phyloP scores from a whole-genome alignment of 768 basidiomycete species.

The Mycena maculata region DNA sequence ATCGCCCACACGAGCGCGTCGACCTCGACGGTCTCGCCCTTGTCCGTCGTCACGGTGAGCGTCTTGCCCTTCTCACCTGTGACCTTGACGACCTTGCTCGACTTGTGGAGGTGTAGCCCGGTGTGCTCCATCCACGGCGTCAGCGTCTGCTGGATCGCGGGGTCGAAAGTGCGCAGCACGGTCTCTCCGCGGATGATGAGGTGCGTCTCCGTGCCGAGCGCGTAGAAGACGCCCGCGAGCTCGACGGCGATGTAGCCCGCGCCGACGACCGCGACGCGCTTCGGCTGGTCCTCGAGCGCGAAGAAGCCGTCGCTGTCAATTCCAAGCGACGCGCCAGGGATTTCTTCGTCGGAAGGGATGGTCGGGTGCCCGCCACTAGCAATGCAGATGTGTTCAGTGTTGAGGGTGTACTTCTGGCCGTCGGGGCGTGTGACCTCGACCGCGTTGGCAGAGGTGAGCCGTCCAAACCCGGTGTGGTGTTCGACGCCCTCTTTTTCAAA shows the following conservation, averaged over 20 bases:
- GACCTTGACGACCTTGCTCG: conserved; percentile 78
- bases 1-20: conserved; percentile 95
- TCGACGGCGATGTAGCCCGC: conserved; percentile 99
- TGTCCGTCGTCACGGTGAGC: conserved; percentile 80
- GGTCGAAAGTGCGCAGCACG: conserved; percentile 94
- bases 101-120: conserved; percentile 89
- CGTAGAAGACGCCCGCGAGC: conserved; percentile 93
- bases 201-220: conserved; percentile 92
- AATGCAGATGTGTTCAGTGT: conserved; percentile 82
- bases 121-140: conserved; percentile 94
- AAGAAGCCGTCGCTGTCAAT: conserved; percentile 98
- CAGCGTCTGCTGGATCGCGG: conserved; percentile 82
- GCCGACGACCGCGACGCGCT: conserved; percentile 92
- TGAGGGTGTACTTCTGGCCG: conserved; percentile 76
- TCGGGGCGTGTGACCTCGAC: conserved; percentile 80
- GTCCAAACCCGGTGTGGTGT: conserved; percentile 82
- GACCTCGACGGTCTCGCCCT: conserved; percentile 83
- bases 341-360: conserved; percentile 78
- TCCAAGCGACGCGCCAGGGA: conserved; percentile 92
- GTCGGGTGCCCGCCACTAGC: conserved; percentile 90
- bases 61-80: conserved; percentile 79
- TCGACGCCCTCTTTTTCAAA: conserved; percentile 90
- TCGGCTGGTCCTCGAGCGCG: conserved; percentile 89
- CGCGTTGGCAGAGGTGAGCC: conserved; percentile 73
- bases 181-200: conserved; percentile 90